Evolutionary conservation across 306 rosid species (phyloP).

Genomic region (Amphicarpaea edgeworthii): DNA sequence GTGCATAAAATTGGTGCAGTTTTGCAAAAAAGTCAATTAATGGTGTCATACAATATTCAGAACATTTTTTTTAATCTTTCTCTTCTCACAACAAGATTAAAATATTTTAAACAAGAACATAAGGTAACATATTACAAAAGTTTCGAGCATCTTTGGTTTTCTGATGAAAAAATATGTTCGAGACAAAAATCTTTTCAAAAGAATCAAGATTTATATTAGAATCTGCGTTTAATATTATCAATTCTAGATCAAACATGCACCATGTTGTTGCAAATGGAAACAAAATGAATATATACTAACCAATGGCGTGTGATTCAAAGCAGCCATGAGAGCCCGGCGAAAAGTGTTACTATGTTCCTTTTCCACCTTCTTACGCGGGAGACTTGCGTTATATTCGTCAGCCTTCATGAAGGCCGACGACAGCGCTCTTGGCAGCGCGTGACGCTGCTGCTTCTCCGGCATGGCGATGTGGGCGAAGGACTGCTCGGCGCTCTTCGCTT

Average conservation of each 20-base stretch:
- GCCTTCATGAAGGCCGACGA: constrained; percentile 6
- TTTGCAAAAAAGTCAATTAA: neutral
- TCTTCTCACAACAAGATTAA: neutral
- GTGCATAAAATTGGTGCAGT: neutral
- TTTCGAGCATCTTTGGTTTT: too few relatives aligned
- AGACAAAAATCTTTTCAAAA: too few relatives aligned
- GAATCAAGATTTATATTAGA: too few relatives aligned
- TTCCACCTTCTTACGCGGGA: neutral
- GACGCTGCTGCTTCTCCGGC: neutral
- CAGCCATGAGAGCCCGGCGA: constrained; percentile 22
- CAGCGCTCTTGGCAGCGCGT: neutral
- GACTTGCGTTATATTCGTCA: neutral
- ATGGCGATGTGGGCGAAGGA: constrained; percentile 32
- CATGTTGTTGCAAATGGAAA: too few relatives aligned
- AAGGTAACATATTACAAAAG: too few relatives aligned
- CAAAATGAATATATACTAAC: constrained; percentile 14
- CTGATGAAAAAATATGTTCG: too few relatives aligned
- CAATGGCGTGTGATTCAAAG: constrained; percentile 43
- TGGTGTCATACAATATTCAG: neutral
- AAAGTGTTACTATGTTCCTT: neutral
- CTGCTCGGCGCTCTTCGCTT: neutral
- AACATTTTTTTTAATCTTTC: neutral
- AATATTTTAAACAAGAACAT: too few relatives aligned
- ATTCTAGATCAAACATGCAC: too few relatives aligned
- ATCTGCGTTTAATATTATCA: too few relatives aligned